phyloP scores from a whole-genome alignment of 805 yeast genomes.

The Candida maltosa region DNA sequence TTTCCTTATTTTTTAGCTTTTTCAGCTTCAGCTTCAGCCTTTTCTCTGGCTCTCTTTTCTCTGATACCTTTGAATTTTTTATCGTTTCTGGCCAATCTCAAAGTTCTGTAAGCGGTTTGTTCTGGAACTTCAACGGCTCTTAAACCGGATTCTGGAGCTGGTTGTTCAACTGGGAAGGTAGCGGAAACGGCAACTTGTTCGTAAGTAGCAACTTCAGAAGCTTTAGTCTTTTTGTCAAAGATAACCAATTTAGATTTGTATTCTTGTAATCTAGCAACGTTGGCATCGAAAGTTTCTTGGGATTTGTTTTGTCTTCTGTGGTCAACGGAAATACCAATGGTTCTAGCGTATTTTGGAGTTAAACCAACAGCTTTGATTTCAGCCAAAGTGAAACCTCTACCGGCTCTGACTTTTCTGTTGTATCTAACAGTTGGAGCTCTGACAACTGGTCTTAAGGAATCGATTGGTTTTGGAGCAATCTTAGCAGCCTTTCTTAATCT shows the following conservation, averaged over 20 bases:
- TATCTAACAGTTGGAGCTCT: slow-evolving; percentile 98
- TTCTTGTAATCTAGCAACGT: slow-evolving; percentile 95
- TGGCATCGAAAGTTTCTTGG: slow-evolving; percentile 89
- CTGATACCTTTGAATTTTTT: slow-evolving; percentile 93
- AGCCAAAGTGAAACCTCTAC: slow-evolving; percentile 98
- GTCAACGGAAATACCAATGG: slow-evolving; percentile 98
- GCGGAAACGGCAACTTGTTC: slow-evolving; percentile 76
- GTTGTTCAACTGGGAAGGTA: slow-evolving; percentile 89
- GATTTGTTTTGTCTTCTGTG: slow-evolving; percentile 99
- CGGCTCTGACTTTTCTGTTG: slow-evolving; percentile 99
- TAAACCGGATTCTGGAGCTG: slow-evolving; percentile 68
- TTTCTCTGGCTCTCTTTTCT: slow-evolving; percentile 95
- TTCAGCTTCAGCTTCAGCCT: slow-evolving; percentile 99
- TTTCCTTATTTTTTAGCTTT: slow-evolving; percentile 92
- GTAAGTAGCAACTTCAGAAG: slow-evolving; percentile 62
- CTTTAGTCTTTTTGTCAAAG: slow-evolving; percentile 84
- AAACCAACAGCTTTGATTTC: slow-evolving; percentile 98
- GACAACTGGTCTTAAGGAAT: slow-evolving; percentile 93
- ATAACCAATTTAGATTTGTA: slow-evolving; percentile 94
- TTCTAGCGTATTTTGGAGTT: slow-evolving; percentile 89
- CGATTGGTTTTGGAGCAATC: slow-evolving; percentile 97
- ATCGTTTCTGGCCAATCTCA: slow-evolving; percentile 92
- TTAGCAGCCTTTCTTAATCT: slow-evolving; percentile 92
- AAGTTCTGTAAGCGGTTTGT: slow-evolving; percentile 83
- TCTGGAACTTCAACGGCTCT: slow-evolving; percentile 83